Conservation (phyloP, 495 filamentous ascomycete genomes). For the Neurospora sp. region DNA sequence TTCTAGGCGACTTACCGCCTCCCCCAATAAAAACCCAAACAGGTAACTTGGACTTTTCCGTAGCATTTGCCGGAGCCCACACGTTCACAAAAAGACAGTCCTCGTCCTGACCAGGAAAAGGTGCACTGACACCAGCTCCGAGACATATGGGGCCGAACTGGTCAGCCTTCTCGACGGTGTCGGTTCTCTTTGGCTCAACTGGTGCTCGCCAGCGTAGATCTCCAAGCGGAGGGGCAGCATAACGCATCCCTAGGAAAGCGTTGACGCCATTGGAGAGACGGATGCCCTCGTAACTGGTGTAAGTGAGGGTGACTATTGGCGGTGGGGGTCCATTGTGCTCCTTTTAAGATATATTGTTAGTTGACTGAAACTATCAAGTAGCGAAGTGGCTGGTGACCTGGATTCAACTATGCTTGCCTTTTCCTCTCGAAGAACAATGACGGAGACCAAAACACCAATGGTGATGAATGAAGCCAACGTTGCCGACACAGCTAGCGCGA, state of each 20-base stretch:
- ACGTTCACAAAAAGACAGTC: conserved; percentile 71
- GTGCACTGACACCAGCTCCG: conserved; percentile 28
- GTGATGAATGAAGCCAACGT: background rate
- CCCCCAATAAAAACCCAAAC: conserved; percentile 71
- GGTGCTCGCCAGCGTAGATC: conserved; percentile 32
- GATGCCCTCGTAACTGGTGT: conserved; percentile 31
- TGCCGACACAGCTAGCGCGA: background rate
- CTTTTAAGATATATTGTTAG: background rate
- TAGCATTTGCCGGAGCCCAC: conserved; percentile 53
- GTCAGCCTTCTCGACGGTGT: conserved; percentile 14
- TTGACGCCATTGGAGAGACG: conserved; percentile 24
- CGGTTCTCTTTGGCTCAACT: conserved; percentile 15
- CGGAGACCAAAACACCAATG: background rate
- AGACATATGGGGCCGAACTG: conserved; percentile 44
- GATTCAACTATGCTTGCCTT: background rate
- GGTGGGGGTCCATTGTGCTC: background rate
- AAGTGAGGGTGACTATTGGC: conserved; percentile 28
- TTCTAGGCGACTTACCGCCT: conserved; percentile 35
- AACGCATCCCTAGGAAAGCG: conserved; percentile 35
- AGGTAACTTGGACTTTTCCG: conserved; percentile 39
- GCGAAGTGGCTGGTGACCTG: background rate
- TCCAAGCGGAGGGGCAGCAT: conserved; percentile 31
- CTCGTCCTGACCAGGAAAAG: conserved; percentile 40
- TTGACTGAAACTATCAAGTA: background rate
- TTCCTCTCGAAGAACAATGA: background rate